Evolutionary conservation across 2,329 filamentous ascomycete species (phyloP).

Genomic region (Hirsutella thompsonii): DNA sequence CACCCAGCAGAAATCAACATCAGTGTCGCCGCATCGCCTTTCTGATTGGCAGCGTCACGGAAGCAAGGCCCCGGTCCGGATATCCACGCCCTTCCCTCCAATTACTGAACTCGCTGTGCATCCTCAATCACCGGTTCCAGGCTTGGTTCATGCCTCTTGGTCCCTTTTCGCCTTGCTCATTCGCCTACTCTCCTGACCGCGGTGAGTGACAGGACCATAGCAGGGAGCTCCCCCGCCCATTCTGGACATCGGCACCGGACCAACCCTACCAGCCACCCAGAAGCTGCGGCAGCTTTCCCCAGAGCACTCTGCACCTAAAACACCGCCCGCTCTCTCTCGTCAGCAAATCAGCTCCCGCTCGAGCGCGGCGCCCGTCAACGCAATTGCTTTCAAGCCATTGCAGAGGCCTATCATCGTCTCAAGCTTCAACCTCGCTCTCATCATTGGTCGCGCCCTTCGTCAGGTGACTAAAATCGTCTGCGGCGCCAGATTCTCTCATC

Average conservation of each 20-base stretch:
- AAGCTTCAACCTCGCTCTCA: constrained; percentile 25
- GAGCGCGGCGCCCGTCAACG: constrained; percentile 16
- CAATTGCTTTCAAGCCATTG: constrained; percentile 24
- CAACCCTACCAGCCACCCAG: constrained; percentile 1
- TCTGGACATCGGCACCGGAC: constrained; percentile 5
- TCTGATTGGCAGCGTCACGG: no score
- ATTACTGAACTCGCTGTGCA: no score
- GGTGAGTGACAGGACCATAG: background rate
- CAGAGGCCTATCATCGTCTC: constrained; percentile 39
- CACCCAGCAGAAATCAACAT: no score
- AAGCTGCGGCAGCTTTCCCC: constrained; percentile 1
- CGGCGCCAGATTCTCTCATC: constrained; percentile 16
- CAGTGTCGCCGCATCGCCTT: background rate
- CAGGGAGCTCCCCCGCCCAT: constrained; percentile 2
- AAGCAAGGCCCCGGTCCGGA: no score
- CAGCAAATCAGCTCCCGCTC: constrained; percentile 39
- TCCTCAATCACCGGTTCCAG: no score
- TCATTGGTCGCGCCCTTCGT: constrained; percentile 33
- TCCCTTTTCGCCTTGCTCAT: no score
- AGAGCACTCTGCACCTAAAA: constrained; percentile 4
- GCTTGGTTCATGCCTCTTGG: no score
- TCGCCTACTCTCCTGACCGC: no score
- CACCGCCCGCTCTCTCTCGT: constrained; percentile 8
- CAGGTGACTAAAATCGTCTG: constrained; percentile 36
- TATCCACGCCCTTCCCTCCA: no score